phyloP scores from a whole-genome alignment of 108 stramenopile species.

The Nitzschia sp. region DNA sequence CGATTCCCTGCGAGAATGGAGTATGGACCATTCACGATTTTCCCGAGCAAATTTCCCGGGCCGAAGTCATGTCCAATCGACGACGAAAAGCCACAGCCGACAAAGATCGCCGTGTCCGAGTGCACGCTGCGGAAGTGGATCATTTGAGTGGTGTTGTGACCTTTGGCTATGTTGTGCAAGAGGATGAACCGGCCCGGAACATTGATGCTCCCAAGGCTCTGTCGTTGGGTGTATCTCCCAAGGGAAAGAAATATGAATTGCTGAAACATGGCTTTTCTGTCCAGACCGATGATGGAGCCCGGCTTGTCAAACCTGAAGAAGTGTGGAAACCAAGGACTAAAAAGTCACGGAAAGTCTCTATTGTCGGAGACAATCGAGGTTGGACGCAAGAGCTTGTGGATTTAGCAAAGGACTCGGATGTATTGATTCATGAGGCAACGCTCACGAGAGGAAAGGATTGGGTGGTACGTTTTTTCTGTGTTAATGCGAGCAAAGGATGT shows the following conservation, averaged over 20 bases:
- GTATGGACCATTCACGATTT: slow-evolving; percentile 61
- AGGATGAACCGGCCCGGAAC: slow-evolving; percentile 56
- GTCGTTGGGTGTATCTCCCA: slow-evolving; percentile 56
- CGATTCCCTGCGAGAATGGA: slow-evolving; percentile 49
- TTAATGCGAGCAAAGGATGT: too few relatives aligned
- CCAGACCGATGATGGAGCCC: slow-evolving; percentile 40
- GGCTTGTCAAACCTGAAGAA: slow-evolving; percentile 55
- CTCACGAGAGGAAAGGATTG: slow-evolving; percentile 48
- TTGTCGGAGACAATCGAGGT: slow-evolving; percentile 68
- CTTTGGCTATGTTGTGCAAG: slow-evolving; percentile 78
- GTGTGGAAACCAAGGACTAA: slow-evolving; percentile 41
- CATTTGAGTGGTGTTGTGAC: slow-evolving; percentile 75
- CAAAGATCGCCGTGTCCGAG: slow-evolving; percentile 35
- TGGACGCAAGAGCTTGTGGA: slow-evolving; percentile 58
- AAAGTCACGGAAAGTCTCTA: slow-evolving; percentile 60
- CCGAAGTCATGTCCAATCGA: slow-evolving; percentile 18
- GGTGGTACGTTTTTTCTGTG: slow-evolving; percentile 9
- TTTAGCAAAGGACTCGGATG: slow-evolving; percentile 67
- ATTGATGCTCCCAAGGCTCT: slow-evolving; percentile 68
- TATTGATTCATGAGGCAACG: slow-evolving; percentile 90
- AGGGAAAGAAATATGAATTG: slow-evolving; percentile 57
- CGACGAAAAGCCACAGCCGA: slow-evolving; percentile 23
- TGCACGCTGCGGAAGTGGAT: slow-evolving; percentile 74
- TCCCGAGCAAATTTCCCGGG: slow-evolving; percentile 1
- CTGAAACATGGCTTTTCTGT: slow-evolving; percentile 74